Evolutionary conservation across 1,139 yeast genomes (phyloP).

Genomic region (Suhomyces anneliseae): DNA sequence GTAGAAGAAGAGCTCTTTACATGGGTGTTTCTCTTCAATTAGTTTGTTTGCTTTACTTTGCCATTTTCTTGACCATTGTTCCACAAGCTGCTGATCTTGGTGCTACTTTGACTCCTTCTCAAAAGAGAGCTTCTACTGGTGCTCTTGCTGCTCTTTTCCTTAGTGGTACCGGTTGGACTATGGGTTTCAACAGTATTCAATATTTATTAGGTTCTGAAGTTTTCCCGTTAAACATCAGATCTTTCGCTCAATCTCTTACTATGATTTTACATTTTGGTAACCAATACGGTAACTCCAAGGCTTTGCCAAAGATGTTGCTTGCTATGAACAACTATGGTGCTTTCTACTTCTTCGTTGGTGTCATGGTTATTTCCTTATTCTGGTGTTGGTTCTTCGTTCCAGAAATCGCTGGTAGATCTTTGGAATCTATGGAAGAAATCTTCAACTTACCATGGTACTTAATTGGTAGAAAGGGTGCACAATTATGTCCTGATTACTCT

Average conservation of each 20-base stretch:
- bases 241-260: constrained; percentile 52
- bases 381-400: constrained; percentile 58
- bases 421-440: constrained; percentile 58
- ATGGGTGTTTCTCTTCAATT: constrained; percentile 40
- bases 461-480: constrained; percentile 53
- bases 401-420: constrained; percentile 52
- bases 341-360: constrained; percentile 53
- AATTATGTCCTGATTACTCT: constrained; percentile 54
- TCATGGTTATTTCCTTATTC: constrained; percentile 38
- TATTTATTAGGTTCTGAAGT: constrained; percentile 60
- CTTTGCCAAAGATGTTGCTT: constrained; percentile 53
- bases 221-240: constrained; percentile 55
- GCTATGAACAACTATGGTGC: constrained; percentile 52
- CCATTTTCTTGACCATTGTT: constrained; percentile 47
- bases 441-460: constrained; percentile 61
- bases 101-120: constrained; percentile 28
- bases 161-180: constrained; percentile 61
- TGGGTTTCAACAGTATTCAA: constrained; percentile 62
- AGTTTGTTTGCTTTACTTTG: constrained; percentile 37
- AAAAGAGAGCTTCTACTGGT: constrained; percentile 43
- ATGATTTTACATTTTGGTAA: constrained; percentile 61
- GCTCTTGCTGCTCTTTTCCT: constrained; percentile 56
- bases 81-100: constrained; percentile 42
- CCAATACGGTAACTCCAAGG: constrained; percentile 62
- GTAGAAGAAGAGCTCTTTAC: constrained; percentile 42